These are phyloP conservation scores for Uronychia binucleata DNA, from an alignment of 73 alveolate genomes.

Conservation along the genomic window DNA sequence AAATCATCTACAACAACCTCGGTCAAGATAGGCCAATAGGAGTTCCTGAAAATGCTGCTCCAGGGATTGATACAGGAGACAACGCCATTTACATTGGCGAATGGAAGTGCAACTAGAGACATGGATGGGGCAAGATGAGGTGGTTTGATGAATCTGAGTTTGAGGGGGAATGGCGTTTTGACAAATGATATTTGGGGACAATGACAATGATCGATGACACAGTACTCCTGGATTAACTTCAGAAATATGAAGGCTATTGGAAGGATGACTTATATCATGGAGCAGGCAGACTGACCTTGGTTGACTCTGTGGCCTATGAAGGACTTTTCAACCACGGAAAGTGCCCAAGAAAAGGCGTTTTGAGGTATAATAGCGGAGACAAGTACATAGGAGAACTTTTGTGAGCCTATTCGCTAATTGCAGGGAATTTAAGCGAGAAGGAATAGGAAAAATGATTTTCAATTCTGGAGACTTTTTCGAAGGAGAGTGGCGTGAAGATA, in stretches of 20 bases:
- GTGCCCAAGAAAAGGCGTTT: not conserved
- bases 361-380: slow-evolving; percentile 6
- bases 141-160: not conserved
- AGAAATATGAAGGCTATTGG: not conserved
- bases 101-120: slow-evolving; percentile 1
- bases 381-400: slow-evolving; percentile 5
- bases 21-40: not conserved
- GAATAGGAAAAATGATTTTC: slow-evolving; percentile 19
- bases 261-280: not conserved
- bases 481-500: slow-evolving; percentile 38
- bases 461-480: slow-evolving; percentile 6
- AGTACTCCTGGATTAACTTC: not conserved
- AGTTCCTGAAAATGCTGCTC: too few species aligned
- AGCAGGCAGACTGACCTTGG: not conserved
- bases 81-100: not conserved
- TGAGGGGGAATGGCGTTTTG: not conserved
- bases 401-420: not conserved
- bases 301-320: not conserved
- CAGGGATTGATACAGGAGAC: not conserved
- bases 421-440: slow-evolving; percentile 11
- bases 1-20: not conserved
- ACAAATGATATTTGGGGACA: not conserved
- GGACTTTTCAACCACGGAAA: not conserved
- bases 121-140: not conserved
- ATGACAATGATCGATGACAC: not conserved